These are phyloP conservation scores for Pyronema domesticum DNA, from an alignment of 495 filamentous ascomycete species.

Conservation along the genomic window DNA sequence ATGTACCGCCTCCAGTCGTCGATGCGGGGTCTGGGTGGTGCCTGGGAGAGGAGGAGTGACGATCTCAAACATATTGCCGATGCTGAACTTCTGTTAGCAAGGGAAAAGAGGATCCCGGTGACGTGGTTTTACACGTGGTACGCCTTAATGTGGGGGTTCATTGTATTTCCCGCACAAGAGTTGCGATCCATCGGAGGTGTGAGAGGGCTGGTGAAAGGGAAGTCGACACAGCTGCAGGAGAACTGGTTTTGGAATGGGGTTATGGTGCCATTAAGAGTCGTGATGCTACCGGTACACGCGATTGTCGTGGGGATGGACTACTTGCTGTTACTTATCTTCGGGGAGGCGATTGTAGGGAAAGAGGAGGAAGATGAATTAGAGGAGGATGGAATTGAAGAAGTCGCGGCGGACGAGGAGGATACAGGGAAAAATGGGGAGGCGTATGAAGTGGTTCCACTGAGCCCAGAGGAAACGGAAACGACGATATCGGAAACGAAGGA, in stretches of 20 bases:
- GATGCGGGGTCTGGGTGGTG: conserved; percentile 1
- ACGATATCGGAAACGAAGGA: background rate
- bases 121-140: conserved; percentile 10
- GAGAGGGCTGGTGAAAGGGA: background rate
- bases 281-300: conserved; percentile 4
- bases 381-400: background rate
- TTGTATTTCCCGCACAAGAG: conserved; percentile 4
- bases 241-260: conserved; percentile 1
- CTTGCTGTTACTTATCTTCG: conserved; percentile 3
- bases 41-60: conserved; percentile 4
- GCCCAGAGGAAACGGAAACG: background rate
- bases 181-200: conserved; percentile 2
- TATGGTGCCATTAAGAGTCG: conserved; percentile 4
- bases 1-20: conserved; percentile 1
- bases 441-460: background rate
- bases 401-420: background rate
- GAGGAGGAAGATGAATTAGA: background rate
- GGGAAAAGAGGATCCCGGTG: conserved; percentile 3
- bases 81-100: conserved; percentile 3
- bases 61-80: conserved; percentile 3
- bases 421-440: background rate
- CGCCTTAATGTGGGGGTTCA: conserved; percentile 5
- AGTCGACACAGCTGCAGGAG: background rate
- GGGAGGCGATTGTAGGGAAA: conserved; percentile 3
- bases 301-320: conserved; percentile 2